These are phyloP conservation scores for Porphyrellus cyaneotinctus DNA, from an alignment of 768 basidiomycete genomes.

Conservation along the genomic window DNA sequence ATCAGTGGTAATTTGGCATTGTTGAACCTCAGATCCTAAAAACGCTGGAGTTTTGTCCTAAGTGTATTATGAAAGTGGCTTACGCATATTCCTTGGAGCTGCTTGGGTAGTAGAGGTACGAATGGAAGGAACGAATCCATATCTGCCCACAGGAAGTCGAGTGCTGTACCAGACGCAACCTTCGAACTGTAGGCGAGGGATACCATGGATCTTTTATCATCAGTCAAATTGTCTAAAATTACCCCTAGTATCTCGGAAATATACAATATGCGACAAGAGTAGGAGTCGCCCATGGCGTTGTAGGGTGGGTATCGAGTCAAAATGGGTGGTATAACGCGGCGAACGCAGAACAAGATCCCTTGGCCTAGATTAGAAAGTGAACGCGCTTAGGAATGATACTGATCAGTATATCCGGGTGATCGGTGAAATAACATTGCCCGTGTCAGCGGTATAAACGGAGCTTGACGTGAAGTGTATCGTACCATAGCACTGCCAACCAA, in stretches of 20 bases:
- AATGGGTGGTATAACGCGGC: too few species aligned
- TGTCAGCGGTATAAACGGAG: neutral
- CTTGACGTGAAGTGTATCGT: neutral
- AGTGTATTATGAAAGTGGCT: neutral
- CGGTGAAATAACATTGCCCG: neutral
- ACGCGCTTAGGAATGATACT: too few species aligned
- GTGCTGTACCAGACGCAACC: slow-evolving; percentile 6
- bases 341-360: neutral
- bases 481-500: too few species aligned
- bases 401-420: too few species aligned
- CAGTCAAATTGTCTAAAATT: slow-evolving; percentile 9
- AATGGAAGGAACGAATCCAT: slow-evolving; percentile 18
- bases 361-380: neutral
- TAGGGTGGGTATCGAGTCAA: too few species aligned
- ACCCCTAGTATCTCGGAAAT: slow-evolving; percentile 15
- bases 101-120: slow-evolving; percentile 12
- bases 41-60: neutral
- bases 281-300: slow-evolving; percentile 1
- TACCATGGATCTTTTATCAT: slow-evolving; percentile 8
- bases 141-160: slow-evolving; percentile 19
- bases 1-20: slow-evolving; percentile 3
- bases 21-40: slow-evolving; percentile 4
- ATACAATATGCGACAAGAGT: slow-evolving; percentile 4
- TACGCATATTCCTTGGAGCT: slow-evolving; percentile 11
- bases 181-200: slow-evolving; percentile 12